Conservation (phyloP, 257 asterid genomes). For the Paulownia fortunei region DNA sequence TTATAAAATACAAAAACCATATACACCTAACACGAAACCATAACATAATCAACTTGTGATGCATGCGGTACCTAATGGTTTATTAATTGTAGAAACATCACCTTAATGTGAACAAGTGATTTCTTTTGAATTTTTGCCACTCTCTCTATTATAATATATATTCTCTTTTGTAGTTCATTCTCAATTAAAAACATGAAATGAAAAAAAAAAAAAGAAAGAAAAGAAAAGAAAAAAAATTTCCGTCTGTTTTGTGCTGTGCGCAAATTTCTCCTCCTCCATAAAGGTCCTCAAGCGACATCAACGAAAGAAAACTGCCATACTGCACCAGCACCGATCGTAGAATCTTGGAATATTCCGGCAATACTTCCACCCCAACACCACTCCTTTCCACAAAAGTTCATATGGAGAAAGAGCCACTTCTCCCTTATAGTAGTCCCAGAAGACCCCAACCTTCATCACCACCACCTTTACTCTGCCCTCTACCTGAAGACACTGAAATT, state of each 20-base stretch:
- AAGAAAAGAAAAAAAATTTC: too few relatives aligned
- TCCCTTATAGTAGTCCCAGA: slow-evolving; percentile 45
- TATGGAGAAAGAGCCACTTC: slow-evolving; percentile 85
- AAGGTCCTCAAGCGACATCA: neutral
- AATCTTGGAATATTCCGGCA: neutral
- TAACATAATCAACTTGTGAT: too few relatives aligned
- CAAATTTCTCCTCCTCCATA: neutral
- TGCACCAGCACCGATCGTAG: neutral
- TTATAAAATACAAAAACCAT: too few relatives aligned
- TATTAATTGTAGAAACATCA: too few relatives aligned
- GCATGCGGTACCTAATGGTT: too few relatives aligned
- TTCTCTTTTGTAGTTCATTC: too few relatives aligned
- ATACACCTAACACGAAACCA: too few relatives aligned
- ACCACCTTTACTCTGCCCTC: slow-evolving; percentile 58
- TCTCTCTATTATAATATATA: too few relatives aligned
- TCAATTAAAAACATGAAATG: too few relatives aligned
- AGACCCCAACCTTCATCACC: slow-evolving; percentile 39
- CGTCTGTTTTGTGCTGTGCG: neutral
- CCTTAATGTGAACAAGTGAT: too few relatives aligned
- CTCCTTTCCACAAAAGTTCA: slow-evolving; percentile 22
- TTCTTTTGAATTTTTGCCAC: too few relatives aligned
- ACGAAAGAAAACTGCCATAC: neutral
- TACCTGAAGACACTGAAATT: slow-evolving; percentile 69
- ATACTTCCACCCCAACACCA: neutral
- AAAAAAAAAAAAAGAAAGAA: too few relatives aligned